Conservation (phyloP, 2,329 filamentous ascomycete species). For the Penicillium occitanis region DNA sequence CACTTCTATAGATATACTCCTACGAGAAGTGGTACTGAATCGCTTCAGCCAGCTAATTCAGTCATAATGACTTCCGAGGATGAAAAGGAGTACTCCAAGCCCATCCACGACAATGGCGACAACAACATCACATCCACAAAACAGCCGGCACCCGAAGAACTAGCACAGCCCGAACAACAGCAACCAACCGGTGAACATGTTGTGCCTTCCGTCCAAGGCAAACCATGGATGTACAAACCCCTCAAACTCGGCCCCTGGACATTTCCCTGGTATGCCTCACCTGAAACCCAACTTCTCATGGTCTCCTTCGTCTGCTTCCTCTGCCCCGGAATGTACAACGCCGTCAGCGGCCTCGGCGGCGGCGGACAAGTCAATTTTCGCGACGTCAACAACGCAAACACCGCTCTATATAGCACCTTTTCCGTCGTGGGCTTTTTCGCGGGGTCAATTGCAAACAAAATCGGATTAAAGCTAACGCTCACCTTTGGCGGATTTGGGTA, state of each 20-base stretch:
- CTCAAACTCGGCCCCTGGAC: slow-evolving; percentile 55
- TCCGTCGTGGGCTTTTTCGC: slow-evolving; percentile 64
- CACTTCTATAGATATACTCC: not conserved
- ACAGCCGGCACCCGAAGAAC: not conserved
- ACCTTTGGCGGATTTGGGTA: slow-evolving; percentile 51
- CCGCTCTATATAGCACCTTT: slow-evolving; percentile 71
- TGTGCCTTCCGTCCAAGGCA: slow-evolving; percentile 10
- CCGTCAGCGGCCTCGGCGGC: slow-evolving; percentile 64
- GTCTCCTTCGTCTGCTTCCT: slow-evolving; percentile 70
- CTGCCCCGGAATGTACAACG: slow-evolving; percentile 73
- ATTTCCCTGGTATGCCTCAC: slow-evolving; percentile 70
- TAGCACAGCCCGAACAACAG: not conserved
- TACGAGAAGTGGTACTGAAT: not conserved
- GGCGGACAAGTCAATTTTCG: slow-evolving; percentile 59
- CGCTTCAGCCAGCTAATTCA: not conserved
- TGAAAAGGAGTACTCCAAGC: slow-evolving; percentile 16
- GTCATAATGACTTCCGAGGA: slow-evolving; percentile 17
- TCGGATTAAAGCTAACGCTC: slow-evolving; percentile 46
- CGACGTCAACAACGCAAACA: slow-evolving; percentile 66
- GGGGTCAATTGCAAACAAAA: slow-evolving; percentile 50
- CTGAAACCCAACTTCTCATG: slow-evolving; percentile 68
- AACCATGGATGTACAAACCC: slow-evolving; percentile 66
- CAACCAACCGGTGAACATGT: slow-evolving; percentile 6
- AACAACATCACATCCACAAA: not conserved
- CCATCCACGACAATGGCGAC: slow-evolving; percentile 12